Conservation (phyloP, 2,329 filamentous ascomycete genomes). For the Epichloe festucae region DNA sequence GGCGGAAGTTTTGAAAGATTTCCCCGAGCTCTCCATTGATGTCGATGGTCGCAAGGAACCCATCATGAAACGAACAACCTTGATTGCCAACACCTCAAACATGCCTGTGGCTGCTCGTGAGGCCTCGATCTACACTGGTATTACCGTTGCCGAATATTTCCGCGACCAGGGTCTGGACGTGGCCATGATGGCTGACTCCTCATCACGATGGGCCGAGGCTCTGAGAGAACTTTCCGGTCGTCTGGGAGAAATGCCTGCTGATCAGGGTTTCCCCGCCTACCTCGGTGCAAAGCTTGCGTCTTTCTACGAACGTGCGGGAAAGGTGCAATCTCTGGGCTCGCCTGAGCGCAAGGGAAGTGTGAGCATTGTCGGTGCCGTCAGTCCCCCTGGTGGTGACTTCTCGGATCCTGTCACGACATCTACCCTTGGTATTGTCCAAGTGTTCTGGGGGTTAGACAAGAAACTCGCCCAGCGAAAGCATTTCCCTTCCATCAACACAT, state of each 20-base stretch:
- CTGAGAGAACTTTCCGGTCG: constrained; percentile 97
- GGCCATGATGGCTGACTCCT: constrained; percentile 99
- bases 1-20: constrained; percentile 99
- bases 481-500: constrained; percentile 97
- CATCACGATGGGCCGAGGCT: constrained; percentile 96
- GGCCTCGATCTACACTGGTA: constrained; percentile 95
- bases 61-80: constrained; percentile 98
- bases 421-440: constrained; percentile 93
- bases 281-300: constrained; percentile 92
- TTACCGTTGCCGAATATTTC: constrained; percentile 93
- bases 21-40: constrained; percentile 92
- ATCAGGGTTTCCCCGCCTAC: constrained; percentile 98
- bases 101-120: constrained; percentile 98
- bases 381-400: constrained; percentile 96
- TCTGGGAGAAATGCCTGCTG: constrained; percentile 98
- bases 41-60: constrained; percentile 90
- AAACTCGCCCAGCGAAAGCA: constrained; percentile 98
- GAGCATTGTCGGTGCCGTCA: constrained; percentile 95
- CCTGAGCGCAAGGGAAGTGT: constrained; percentile 84
- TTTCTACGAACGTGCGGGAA: constrained; percentile 97
- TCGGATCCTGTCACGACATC: constrained; percentile 92
- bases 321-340: constrained; percentile 72
- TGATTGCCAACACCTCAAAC: constrained; percentile 99
- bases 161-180: constrained; percentile 94
- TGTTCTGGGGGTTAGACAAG: constrained; percentile 99